phyloP scores from a whole-genome alignment of 176 grass and related monocot species.

The Saccharum spontaneum region DNA sequence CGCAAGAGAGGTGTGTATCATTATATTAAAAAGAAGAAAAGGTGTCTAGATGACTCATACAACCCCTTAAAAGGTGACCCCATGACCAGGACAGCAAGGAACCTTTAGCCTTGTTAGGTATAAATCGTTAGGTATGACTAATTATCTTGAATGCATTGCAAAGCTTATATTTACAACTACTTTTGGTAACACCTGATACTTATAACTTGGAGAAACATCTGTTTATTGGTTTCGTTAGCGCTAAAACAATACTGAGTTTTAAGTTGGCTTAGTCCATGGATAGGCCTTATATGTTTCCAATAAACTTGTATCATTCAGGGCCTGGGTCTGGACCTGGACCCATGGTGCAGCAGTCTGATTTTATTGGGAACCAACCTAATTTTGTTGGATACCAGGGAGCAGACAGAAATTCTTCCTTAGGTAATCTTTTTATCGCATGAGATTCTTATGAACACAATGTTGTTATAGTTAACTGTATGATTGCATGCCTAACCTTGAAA shows the following conservation, averaged over 20 bases:
- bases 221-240: not conserved
- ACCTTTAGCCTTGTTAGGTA: not conserved
- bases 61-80: not conserved
- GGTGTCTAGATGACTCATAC: not conserved
- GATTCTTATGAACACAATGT: conserved; percentile 1
- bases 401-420: conserved; percentile 43
- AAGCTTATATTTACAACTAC: not conserved
- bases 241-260: not conserved
- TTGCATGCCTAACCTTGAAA: not conserved
- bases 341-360: conserved; percentile 39
- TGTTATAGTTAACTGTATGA: not conserved
- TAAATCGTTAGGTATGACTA: not conserved
- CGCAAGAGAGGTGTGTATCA: not conserved
- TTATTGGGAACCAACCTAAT: conserved; percentile 38
- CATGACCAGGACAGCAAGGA: not conserved
- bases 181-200: not conserved
- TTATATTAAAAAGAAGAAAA: not conserved
- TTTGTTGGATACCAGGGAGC: conserved; percentile 32
- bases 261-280: not conserved
- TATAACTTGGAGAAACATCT: not conserved
- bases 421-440: conserved; percentile 36
- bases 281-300: conserved; percentile 6
- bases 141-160: not conserved
- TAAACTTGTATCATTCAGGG: conserved; percentile 28
- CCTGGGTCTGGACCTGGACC: conserved; percentile 34